A percentile compares a stretch with the other conserved stretches of the same genome.
phyloP scores from a whole-genome alignment of 345 rosid species.

The rapeseed (Brassica napus) region DNA sequence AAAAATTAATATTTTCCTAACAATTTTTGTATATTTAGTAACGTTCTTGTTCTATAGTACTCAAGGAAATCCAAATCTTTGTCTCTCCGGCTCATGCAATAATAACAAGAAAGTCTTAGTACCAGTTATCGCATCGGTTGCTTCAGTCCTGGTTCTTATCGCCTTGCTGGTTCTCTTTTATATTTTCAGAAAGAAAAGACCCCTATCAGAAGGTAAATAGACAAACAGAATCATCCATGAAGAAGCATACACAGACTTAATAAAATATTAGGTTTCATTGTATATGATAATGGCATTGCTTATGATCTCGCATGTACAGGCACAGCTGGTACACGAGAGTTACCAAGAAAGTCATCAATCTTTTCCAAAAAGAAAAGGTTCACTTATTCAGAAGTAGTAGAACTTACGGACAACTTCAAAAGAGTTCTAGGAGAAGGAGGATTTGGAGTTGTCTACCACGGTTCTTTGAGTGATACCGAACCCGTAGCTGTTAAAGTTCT shows the following conservation, averaged over 20 bases:
- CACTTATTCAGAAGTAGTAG: slow-evolving; percentile 35
- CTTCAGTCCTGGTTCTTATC: slow-evolving; percentile 16
- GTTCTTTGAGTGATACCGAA: slow-evolving; percentile 33
- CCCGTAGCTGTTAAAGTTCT: slow-evolving; percentile 50
- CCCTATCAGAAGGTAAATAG: not conserved
- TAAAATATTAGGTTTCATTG: not conserved
- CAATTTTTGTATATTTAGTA: not conserved
- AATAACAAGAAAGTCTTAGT: slow-evolving; percentile 19
- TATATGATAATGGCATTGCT: not conserved
- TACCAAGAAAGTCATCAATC: slow-evolving; percentile 25
- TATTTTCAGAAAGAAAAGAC: slow-evolving; percentile 20
- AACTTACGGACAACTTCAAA: slow-evolving; percentile 42
- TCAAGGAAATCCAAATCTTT: slow-evolving; percentile 44
- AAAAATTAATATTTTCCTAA: not conserved
- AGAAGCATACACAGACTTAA: not conserved
- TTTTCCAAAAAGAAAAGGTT: slow-evolving; percentile 36
- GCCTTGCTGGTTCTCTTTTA: slow-evolving; percentile 9
- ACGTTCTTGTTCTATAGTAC: slow-evolving; percentile 14
- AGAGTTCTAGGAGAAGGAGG: slow-evolving; percentile 47
- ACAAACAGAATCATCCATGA: not conserved
- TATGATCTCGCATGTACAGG: not conserved
- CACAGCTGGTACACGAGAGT: not conserved
- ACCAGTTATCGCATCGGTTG: slow-evolving; percentile 33
- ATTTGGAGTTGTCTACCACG: slow-evolving; percentile 46
- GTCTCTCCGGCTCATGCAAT: slow-evolving; percentile 37